Conservation (phyloP, 2,329 filamentous ascomycete species). For the Graphilbum ipis-grandicollis region DNA sequence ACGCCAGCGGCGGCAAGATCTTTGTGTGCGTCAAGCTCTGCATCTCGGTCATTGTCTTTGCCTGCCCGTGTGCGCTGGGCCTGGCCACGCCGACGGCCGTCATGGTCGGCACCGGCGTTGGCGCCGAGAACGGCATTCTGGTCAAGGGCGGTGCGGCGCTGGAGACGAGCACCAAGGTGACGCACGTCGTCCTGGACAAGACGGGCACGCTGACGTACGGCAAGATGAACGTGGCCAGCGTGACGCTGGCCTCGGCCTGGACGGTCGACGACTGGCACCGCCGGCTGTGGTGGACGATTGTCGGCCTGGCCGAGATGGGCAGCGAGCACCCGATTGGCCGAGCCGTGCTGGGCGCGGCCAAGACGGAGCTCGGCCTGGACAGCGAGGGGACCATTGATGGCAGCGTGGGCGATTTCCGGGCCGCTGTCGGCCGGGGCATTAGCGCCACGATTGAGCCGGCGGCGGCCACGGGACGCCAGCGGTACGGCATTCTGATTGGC, state of each 20-base stretch:
- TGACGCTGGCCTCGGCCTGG: slow-evolving; percentile 53
- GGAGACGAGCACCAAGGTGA: slow-evolving; percentile 79
- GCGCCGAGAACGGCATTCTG: slow-evolving; percentile 89
- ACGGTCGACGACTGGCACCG: slow-evolving; percentile 46
- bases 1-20: slow-evolving; percentile 70
- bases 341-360: slow-evolving; percentile 63
- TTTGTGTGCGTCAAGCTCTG: slow-evolving; percentile 97
- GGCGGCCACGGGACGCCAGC: slow-evolving; percentile 44
- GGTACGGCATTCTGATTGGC: slow-evolving; percentile 69
- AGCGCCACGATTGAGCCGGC: slow-evolving; percentile 66
- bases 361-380: slow-evolving; percentile 54
- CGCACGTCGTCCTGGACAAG: slow-evolving; percentile 84
- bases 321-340: slow-evolving; percentile 94
- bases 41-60: slow-evolving; percentile 96
- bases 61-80: slow-evolving; percentile 91
- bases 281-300: slow-evolving; percentile 84
- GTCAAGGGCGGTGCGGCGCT: slow-evolving; percentile 90
- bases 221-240: slow-evolving; percentile 79
- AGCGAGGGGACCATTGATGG: slow-evolving; percentile 64
- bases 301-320: slow-evolving; percentile 87
- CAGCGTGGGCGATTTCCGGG: slow-evolving; percentile 69
- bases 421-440: slow-evolving; percentile 70
- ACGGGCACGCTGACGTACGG: slow-evolving; percentile 89
- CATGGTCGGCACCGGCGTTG: slow-evolving; percentile 97
- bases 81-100: slow-evolving; percentile 91